phyloP scores from a whole-genome alignment of 2,329 filamentous ascomycete species.

The Colletotrichum eleusines region DNA sequence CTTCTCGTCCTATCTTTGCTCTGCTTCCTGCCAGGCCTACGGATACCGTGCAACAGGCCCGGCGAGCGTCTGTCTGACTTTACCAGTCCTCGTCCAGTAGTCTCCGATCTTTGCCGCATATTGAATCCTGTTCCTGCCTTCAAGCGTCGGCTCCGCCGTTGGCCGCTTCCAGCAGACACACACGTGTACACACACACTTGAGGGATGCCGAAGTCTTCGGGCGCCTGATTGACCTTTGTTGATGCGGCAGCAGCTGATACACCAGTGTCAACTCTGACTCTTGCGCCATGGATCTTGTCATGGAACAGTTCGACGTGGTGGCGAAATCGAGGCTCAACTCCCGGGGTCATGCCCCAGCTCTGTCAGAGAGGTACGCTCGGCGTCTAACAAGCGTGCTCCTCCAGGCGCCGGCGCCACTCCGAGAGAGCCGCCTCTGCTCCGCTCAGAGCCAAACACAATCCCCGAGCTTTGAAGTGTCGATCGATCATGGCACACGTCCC shows the following conservation, averaged over 20 bases:
- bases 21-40: constrained; percentile 10
- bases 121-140: constrained; percentile 3
- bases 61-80: constrained; percentile 13
- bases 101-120: constrained; percentile 16
- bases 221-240: not conserved
- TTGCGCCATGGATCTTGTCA: constrained; percentile 2
- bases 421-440: not conserved
- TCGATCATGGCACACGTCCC: constrained; percentile 19
- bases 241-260: constrained; percentile 12
- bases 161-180: constrained; percentile 30
- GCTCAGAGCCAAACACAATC: not conserved
- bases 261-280: constrained; percentile 17
- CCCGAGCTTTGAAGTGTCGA: constrained; percentile 14
- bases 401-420: not conserved
- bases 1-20: constrained; percentile 17
- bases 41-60: not conserved
- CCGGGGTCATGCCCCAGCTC: constrained; percentile 19
- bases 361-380: constrained; percentile 15
- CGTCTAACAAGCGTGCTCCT: constrained; percentile 24
- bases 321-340: constrained; percentile 36
- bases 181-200: too few relatives aligned
- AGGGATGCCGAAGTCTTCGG: not conserved
- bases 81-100: constrained; percentile 2
- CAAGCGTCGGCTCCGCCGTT: constrained; percentile 26
- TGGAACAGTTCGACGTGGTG: constrained; percentile 25